phyloP scores from a whole-genome alignment of 2,329 filamentous ascomycete genomes.

The Emmonsia crescens region DNA sequence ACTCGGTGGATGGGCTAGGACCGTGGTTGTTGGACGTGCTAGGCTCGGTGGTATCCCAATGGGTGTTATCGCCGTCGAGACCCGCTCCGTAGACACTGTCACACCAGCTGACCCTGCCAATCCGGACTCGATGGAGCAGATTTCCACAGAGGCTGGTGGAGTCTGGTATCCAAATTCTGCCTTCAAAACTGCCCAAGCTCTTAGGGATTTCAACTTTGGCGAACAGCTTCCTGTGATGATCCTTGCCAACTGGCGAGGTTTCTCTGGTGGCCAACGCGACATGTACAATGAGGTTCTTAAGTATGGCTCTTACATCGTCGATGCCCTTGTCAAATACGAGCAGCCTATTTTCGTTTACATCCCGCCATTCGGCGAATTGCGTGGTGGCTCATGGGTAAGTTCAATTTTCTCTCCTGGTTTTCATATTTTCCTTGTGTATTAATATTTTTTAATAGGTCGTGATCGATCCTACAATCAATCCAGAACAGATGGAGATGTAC shows the following conservation, averaged over 20 bases:
- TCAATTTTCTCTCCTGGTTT: background rate
- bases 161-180: conserved; percentile 99
- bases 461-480: conserved; percentile 96
- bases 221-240: conserved; percentile 99
- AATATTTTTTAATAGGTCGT: conserved; percentile 54
- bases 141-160: conserved; percentile 88
- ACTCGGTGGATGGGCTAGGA: conserved; percentile 92
- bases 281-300: conserved; percentile 99
- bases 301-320: conserved; percentile 98
- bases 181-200: conserved; percentile 98
- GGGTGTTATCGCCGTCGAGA: conserved; percentile 96
- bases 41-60: conserved; percentile 94
- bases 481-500: conserved; percentile 97
- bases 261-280: conserved; percentile 97
- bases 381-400: conserved; percentile 87
- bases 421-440: background rate
- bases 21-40: conserved; percentile 91
- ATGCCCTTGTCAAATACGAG: conserved; percentile 95
- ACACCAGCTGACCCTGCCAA: conserved; percentile 95
- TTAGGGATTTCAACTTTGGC: conserved; percentile 97
- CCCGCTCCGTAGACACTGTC: conserved; percentile 89
- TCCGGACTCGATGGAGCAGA: conserved; percentile 94
- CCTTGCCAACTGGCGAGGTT: conserved; percentile 98
- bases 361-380: conserved; percentile 87
- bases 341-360: conserved; percentile 99